Evolutionary conservation across 139 green algal genomes (phyloP).

Genomic region (Micractinium sp.): DNA sequence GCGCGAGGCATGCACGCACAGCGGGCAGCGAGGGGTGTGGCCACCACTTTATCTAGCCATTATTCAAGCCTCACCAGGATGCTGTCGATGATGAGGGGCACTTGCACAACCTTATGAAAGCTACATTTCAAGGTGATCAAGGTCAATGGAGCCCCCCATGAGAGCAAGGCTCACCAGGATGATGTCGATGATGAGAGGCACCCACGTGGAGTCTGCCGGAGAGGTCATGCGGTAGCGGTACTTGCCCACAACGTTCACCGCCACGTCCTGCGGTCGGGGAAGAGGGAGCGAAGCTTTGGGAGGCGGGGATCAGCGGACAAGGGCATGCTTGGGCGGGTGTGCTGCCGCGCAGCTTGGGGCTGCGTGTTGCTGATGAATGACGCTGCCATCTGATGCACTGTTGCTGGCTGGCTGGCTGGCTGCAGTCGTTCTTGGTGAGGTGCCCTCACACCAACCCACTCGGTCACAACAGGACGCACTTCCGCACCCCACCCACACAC

Average conservation of each 20-base stretch:
- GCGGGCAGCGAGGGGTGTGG: neutral
- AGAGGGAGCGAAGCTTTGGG: neutral
- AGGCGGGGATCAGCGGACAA: no score
- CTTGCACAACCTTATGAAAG: no score
- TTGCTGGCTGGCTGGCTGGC: no score
- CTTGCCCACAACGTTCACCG: slow-evolving; percentile 88
- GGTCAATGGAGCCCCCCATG: neutral
- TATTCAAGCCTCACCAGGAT: no score
- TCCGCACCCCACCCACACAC: slow-evolving; percentile 22
- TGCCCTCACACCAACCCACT: no score
- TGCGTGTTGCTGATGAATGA: neutral
- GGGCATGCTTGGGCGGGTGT: neutral
- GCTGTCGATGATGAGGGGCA: no score
- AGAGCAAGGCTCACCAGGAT: slow-evolving; percentile 62
- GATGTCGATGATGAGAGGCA: slow-evolving; percentile 85
- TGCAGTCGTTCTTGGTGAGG: no score
- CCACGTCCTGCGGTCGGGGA: slow-evolving; percentile 51
- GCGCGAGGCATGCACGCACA: neutral
- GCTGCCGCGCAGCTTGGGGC: neutral
- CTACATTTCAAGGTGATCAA: no score
- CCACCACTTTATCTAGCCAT: neutral
- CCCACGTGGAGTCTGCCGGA: slow-evolving; percentile 57
- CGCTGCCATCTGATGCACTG: no score
- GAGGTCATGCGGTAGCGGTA: slow-evolving; percentile 83
- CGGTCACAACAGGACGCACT: no score